A percentile compares a stretch with the other conserved stretches of the same genome.
Conservation (phyloP, 2,329 filamentous ascomycete species). For the Aspergillus chevalieri region DNA sequence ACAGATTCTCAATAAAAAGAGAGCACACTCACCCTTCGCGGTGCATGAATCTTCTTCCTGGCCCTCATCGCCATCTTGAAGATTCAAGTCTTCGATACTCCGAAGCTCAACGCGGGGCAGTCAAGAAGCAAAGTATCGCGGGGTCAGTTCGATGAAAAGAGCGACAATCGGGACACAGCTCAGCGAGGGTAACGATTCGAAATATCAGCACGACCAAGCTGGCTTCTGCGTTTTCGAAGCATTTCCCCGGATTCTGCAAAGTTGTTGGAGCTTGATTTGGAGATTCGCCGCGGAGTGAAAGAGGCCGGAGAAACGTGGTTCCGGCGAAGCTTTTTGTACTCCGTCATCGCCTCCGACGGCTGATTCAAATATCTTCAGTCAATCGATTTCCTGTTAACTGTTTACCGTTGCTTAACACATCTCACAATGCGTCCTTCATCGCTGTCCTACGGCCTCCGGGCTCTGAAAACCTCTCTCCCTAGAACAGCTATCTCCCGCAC, state of each 20-base stretch:
- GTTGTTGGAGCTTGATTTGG: slow-evolving; percentile 1
- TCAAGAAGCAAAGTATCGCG: not conserved
- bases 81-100: not conserved
- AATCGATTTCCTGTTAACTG: not conserved
- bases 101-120: slow-evolving; percentile 9
- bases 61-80: slow-evolving; percentile 49
- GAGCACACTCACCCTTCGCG: slow-evolving; percentile 54
- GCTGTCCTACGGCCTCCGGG: slow-evolving; percentile 18
- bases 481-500: slow-evolving; percentile 10
- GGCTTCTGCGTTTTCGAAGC: not conserved
- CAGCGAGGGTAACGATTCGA: not conserved
- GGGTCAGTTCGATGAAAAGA: not conserved
- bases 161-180: not conserved
- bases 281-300: slow-evolving; percentile 14
- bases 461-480: slow-evolving; percentile 9
- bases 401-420: not conserved
- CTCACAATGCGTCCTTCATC: slow-evolving; percentile 15
- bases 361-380: not conserved
- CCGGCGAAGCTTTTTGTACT: slow-evolving; percentile 17
- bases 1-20: not conserved
- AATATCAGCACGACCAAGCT: not conserved
- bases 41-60: slow-evolving; percentile 60
- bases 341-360: slow-evolving; percentile 8
- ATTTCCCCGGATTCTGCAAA: not conserved
- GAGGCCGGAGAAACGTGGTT: slow-evolving; percentile 20